Evolutionary conservation across 768 basidiomycete genomes (phyloP), one percentile per base, ranked within the genome.

Genomic region (Pilatotrama ljubarskyi): DNA sequence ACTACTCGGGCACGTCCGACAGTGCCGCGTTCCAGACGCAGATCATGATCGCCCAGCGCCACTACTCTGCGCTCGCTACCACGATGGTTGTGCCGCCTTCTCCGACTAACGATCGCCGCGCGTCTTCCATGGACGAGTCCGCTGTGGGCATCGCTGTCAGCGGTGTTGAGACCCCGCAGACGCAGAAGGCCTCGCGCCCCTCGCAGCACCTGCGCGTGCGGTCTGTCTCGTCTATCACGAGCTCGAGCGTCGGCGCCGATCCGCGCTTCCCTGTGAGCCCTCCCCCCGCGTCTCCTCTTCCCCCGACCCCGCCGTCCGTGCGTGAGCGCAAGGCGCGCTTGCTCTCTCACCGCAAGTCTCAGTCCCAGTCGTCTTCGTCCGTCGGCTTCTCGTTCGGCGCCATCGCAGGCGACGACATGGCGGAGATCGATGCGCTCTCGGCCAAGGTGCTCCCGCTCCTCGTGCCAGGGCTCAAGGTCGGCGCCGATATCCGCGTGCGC

Each of bases 1-100:
- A 80, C 62, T 69, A 77, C 55, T 84, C 84, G 17, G 77, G 73
- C 17, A 75, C 66, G 3, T 83, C 85, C 42, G 85, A 84, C 35
- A 78, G 77, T 43, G 59, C 82, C 38, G 80, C 75, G 0, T 80
- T 78, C 62, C 79, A 80, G 5, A 82, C 83, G 29, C 76, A 75
- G 59, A 85, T 90, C 66, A 87, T 90, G 87, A 73, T 87, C 52
- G 88, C 88, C 0, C 85, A 90, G 68, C 77, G 84, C 46, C 88
- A 90, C 69, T 89, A 87, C 65, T 90, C 88, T 3, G 75, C 87
- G 0, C 74, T 89, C 47, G 88, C 88, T 2, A 84, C 83, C 57
- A 88, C 86, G 4, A 73, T 90, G 35, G 74, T 84, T 4, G 76
- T 89, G 37, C 76, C 83, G 25, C 73, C 75, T 7, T 82, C 82